phyloP scores from a whole-genome alignment of 352 stramenopile genomes.

The Pythium aquatile region DNA sequence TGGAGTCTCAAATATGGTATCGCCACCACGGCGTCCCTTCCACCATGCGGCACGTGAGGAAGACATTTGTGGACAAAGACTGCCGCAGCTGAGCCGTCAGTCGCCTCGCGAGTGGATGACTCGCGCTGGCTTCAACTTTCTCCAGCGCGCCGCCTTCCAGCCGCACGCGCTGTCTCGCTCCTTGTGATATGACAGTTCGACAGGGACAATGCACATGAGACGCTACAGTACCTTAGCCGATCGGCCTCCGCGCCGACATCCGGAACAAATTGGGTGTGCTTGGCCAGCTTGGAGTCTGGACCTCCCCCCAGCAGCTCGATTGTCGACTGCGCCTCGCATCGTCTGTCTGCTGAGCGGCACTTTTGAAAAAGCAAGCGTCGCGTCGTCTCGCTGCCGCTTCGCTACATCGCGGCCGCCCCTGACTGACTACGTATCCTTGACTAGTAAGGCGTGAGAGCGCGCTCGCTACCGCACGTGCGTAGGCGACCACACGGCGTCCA shows the following conservation, averaged over 20 bases:
- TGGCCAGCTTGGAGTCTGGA: background rate
- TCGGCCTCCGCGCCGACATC: background rate
- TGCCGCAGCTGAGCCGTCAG: background rate
- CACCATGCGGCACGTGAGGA: background rate
- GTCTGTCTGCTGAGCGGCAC: background rate
- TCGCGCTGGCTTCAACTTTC: background rate
- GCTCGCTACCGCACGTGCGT: background rate
- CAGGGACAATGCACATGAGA: background rate
- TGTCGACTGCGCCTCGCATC: background rate
- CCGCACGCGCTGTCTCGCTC: background rate
- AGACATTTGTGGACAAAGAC: background rate
- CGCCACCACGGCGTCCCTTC: background rate
- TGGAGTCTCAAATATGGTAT: background rate
- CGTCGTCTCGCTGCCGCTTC: background rate
- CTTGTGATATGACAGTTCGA: background rate
- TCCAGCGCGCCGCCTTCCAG: too few relatives aligned
- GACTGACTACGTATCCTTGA: too few relatives aligned
- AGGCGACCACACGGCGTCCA: background rate
- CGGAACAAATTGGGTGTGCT: background rate
- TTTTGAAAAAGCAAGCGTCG: background rate
- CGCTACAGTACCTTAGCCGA: background rate
- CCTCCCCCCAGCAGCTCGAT: background rate
- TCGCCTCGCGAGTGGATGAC: background rate
- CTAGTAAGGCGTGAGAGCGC: background rate
- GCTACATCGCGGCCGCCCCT: background rate